Evolutionary conservation across 2,329 filamentous ascomycete species (phyloP).

Genomic region (Cytospora schulzeri): DNA sequence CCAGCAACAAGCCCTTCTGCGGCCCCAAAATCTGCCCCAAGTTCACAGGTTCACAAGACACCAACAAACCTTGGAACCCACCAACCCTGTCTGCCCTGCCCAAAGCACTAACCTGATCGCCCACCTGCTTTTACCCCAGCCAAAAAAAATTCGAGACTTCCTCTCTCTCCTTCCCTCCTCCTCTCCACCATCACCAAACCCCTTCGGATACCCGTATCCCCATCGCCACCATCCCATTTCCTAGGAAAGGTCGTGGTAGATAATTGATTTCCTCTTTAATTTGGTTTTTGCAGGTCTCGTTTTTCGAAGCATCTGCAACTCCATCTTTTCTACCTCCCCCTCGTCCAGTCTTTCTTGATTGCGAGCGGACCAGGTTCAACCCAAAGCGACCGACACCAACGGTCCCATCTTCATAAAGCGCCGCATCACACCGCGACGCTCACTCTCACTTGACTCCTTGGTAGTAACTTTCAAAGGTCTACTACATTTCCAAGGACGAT

Average conservation of each 20-base stretch:
- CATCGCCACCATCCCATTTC: conserved; percentile 28
- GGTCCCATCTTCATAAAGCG: conserved; percentile 7
- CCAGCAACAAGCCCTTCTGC: background rate
- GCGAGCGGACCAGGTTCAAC: conserved; percentile 22
- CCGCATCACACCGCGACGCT: conserved; percentile 13
- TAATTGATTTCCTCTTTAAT: conserved; percentile 22
- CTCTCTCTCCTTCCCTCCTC: conserved; percentile 17
- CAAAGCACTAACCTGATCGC: conserved; percentile 18
- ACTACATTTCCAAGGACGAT: conserved; percentile 5
- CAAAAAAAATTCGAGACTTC: conserved; percentile 27
- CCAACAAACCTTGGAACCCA: background rate
- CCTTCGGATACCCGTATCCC: conserved; percentile 24
- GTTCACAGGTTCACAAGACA: conserved; percentile 6
- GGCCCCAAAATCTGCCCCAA: background rate
- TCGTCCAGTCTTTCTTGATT: conserved; percentile 15
- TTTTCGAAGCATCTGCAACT: conserved; percentile 19
- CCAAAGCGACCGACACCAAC: conserved; percentile 16
- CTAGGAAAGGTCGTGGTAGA: conserved; percentile 27
- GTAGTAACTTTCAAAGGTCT: conserved; percentile 15
- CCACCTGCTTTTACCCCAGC: conserved; percentile 20
- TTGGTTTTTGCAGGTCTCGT: conserved; percentile 26
- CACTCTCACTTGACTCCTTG: conserved; percentile 19
- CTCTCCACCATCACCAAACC: conserved; percentile 19
- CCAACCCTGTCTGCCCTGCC: conserved; percentile 23
- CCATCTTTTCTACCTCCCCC: conserved; percentile 15